These are phyloP conservation scores for Cutaneotrichosporon sp. DNA, from an alignment of 1,284 basidiomycete genomes.

Conservation along the genomic window DNA sequence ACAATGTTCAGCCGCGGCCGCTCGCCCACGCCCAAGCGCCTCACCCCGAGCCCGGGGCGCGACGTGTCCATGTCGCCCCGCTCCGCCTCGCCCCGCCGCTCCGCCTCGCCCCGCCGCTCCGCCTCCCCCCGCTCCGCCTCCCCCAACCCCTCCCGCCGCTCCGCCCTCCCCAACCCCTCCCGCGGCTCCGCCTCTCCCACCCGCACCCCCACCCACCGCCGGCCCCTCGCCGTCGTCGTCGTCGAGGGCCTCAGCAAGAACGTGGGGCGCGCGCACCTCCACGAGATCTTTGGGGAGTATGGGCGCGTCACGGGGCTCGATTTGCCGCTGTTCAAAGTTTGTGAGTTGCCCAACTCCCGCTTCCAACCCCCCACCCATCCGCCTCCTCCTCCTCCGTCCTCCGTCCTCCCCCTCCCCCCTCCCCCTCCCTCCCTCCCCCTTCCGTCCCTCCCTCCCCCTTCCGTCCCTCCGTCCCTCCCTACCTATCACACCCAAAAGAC, in stretches of 20 bases:
- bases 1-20: constrained; percentile 64
- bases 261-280: constrained; percentile 76
- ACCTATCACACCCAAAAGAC: no score
- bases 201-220: no score
- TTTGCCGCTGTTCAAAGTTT: constrained; percentile 80
- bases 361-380: no score
- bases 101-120: neutral
- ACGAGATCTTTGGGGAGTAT: constrained; percentile 85
- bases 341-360: no score
- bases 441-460: neutral
- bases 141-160: no score
- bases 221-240: constrained; percentile 57
- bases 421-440: no score
- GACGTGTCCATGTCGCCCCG: constrained; percentile 19
- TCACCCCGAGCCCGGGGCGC: constrained; percentile 35
- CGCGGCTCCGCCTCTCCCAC: no score
- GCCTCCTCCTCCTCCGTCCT: no score
- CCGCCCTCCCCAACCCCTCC: no score
- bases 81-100: neutral
- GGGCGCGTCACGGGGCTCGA: constrained; percentile 83
- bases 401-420: no score
- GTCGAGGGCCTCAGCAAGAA: constrained; percentile 84
- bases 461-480: no score
- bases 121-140: no score
- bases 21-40: constrained; percentile 61